phyloP scores from a whole-genome alignment of 2,329 filamentous ascomycete genomes.

The Harringtonia aguacate region DNA sequence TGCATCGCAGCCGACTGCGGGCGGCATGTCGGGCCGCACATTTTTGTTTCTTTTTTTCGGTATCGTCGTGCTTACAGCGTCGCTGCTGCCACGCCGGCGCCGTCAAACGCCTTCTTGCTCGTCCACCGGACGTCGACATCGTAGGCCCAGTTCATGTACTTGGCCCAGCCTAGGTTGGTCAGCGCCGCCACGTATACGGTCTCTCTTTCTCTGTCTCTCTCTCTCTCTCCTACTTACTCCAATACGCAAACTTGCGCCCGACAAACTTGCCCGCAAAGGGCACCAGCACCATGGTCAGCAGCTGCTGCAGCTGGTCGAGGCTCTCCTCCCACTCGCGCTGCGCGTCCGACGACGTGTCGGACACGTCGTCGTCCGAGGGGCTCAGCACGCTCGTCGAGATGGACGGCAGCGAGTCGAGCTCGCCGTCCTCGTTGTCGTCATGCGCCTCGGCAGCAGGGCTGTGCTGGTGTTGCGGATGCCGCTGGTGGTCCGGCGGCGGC shows the following conservation, averaged over 20 bases:
- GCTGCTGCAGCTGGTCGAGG: constrained; percentile 82
- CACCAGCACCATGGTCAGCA: constrained; percentile 89
- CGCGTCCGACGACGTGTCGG: constrained; percentile 65
- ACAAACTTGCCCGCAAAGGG: constrained; percentile 93
- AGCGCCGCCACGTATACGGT: too few species aligned
- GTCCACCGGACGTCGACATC: constrained; percentile 59
- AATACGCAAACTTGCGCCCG: constrained; percentile 89
- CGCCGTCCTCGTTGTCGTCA: constrained; percentile 27
- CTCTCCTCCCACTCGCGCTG: constrained; percentile 93
- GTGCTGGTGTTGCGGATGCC: not conserved
- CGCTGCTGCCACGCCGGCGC: constrained; percentile 49
- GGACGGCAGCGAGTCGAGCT: constrained; percentile 55
- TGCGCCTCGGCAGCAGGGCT: not conserved
- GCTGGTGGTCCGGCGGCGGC: not conserved
- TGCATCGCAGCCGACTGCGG: too few species aligned
- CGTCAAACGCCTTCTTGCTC: constrained; percentile 54
- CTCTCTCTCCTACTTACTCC: constrained; percentile 55
- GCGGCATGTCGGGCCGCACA: not conserved
- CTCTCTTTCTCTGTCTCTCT: not conserved
- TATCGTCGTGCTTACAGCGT: constrained; percentile 28
- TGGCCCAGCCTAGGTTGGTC: constrained; percentile 63
- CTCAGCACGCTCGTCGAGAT: constrained; percentile 37
- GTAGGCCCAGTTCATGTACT: constrained; percentile 93
- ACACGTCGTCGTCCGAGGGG: constrained; percentile 14
- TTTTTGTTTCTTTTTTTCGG: not conserved